Evolutionary conservation across 305 asterid genomes (phyloP).

Genomic region (Lippia alba): DNA sequence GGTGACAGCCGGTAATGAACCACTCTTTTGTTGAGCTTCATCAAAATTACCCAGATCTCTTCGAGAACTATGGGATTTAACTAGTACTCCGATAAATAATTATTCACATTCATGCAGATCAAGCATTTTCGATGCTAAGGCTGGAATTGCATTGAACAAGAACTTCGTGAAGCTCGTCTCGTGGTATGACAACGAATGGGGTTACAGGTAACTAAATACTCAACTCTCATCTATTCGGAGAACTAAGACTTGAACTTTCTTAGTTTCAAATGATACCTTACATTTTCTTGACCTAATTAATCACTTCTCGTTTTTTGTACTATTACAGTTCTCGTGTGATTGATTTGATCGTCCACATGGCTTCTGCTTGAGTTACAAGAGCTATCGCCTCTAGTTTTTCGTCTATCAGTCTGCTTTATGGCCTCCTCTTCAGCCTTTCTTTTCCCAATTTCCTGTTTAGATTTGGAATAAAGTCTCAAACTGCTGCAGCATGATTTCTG

Average conservation of each 20-base stretch:
- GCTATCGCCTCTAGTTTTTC: no score
- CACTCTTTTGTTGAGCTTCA: no score
- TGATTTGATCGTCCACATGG: constrained; percentile 66
- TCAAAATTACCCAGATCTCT: no score
- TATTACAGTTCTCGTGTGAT: constrained; percentile 62
- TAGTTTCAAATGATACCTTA: not conserved
- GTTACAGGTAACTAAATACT: constrained; percentile 51
- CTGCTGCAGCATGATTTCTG: constrained; percentile 20
- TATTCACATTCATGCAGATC: constrained; percentile 46
- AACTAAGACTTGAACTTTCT: no score
- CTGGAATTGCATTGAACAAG: constrained; percentile 75
- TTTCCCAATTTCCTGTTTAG: no score
- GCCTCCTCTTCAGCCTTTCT: no score
- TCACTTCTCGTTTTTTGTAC: not conserved
- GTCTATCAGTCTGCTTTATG: no score
- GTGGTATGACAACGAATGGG: constrained; percentile 90
- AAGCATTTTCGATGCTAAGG: constrained; percentile 81
- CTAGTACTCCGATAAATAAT: no score
- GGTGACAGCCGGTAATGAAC: constrained; percentile 65
- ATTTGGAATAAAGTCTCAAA: constrained; percentile 9
- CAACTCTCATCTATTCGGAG: no score
- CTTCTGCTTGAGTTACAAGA: constrained; percentile 42
- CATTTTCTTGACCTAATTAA: no score
- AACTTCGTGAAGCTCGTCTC: constrained; percentile 67
- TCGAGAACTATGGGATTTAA: no score